phyloP scores from a whole-genome alignment of 176 grass and related monocot species.

The Musa schizocarpa region DNA sequence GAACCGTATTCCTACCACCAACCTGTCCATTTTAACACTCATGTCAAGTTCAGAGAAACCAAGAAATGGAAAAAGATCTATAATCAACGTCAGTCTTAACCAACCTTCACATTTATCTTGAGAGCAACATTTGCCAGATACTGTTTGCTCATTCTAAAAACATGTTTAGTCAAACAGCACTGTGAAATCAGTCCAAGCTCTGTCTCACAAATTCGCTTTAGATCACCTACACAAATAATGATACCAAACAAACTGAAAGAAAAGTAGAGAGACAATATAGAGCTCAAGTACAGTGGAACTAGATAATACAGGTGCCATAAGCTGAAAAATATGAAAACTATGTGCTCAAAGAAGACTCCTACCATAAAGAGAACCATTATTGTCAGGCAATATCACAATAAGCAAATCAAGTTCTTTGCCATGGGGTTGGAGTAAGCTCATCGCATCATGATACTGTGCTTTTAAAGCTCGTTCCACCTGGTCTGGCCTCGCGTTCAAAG shows the following conservation, averaged over 20 bases:
- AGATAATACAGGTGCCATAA: neutral
- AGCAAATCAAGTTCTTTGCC: slow-evolving; percentile 12
- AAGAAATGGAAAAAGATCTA: neutral
- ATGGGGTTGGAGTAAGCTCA: neutral
- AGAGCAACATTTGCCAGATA: slow-evolving; percentile 19
- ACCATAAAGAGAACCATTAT: slow-evolving; percentile 24
- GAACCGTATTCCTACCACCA: slow-evolving; percentile 16
- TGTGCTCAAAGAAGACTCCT: neutral
- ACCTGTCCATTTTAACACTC: neutral
- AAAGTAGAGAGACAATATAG: neutral
- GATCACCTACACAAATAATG: slow-evolving; percentile 6
- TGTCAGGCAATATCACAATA: slow-evolving; percentile 20
- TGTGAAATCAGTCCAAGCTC: slow-evolving; percentile 17
- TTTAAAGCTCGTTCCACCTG: slow-evolving; percentile 7
- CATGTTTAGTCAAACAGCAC: slow-evolving; percentile 20
- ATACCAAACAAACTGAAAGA: neutral
- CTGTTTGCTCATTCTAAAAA: slow-evolving; percentile 11
- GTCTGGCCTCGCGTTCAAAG: neutral
- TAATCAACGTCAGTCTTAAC: neutral
- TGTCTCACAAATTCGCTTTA: slow-evolving; percentile 21
- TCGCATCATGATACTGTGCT: slow-evolving; percentile 1
- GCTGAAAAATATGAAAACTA: neutral
- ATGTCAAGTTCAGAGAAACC: neutral
- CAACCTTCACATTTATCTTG: slow-evolving; percentile 21
- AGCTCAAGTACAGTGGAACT: too few relatives aligned